Base-by-base conservation (phyloP, 345 rosid species). In the Citrus cavaleriei region DNA sequence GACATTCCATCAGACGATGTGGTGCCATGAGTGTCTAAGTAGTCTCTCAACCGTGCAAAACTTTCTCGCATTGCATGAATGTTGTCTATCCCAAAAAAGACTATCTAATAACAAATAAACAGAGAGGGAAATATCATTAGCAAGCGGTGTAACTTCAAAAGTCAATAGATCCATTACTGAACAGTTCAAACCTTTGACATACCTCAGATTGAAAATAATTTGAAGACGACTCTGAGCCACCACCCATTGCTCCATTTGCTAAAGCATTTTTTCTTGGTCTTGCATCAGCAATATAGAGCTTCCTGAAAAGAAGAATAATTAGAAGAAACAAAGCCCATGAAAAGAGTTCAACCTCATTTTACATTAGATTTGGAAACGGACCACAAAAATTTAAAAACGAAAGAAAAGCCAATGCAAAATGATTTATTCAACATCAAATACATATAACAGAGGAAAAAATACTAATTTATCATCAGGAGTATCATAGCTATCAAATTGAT, bases 171-270 rank as follows among this genome's bases (percentile, higher is more conserved):
- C 70, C 61, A 76, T 14, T 58, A 72, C 66, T 72, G 38, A 35
- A 65, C 72, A 74, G 65, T 63, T 77, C 75, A 87, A 83, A 79
- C 82, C 74, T 72, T 67, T 72, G n/a, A 78, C 87, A 74, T 42
- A 96, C 99, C 93, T 96, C 99, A 81, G 98, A 96, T 69, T 94
- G 98, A 80, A 88, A 84, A 88, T 96, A 96, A 84, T 96, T 85
- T 73, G 98, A 90, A 81, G 99, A 94, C 30, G 99, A 96, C 84
- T 96, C 98, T 1, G 99, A 96, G 84, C 99, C 99, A 86, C 99
- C 99, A 79, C 99, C 99, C 97, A 83, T 94, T 70, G 99, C 99
- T 27, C 97, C 99, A 93, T 96, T 96, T 76, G 99, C 99, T 75
- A 96, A 86, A 76, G 98, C 98, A 93, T 96, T 96, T 89, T 92